phyloP scores from a whole-genome alignment of 78 protist genomes.

The Dictyostelium firmibasis region DNA sequence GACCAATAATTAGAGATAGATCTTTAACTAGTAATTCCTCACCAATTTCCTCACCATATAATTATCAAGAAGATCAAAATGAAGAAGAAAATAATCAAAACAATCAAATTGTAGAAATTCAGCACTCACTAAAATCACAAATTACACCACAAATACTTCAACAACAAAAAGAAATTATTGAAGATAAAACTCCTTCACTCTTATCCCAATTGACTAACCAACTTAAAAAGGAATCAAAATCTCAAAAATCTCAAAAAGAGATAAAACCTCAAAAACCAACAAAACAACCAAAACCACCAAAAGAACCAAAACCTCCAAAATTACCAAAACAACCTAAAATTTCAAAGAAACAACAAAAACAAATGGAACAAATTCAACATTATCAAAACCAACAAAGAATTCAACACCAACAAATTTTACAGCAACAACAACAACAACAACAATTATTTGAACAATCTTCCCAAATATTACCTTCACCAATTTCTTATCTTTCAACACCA shows the following conservation, averaged over 20 bases:
- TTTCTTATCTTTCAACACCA: neutral
- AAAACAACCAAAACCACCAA: neutral
- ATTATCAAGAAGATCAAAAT: neutral
- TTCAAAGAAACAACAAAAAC: conserved; percentile 2
- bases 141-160: conserved; percentile 1
- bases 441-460: neutral
- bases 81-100: neutral
- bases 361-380: neutral
- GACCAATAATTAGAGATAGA: neutral
- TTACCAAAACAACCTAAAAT: neutral
- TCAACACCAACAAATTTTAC: neutral
- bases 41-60: conserved; percentile 1
- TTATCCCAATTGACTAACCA: neutral
- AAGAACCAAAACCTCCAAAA: neutral
- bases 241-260: neutral
- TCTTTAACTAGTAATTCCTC: neutral
- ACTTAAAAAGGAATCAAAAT: neutral
- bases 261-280: neutral
- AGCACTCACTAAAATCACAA: neutral
- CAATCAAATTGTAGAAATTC: neutral
- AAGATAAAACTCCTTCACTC: neutral
- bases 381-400: conserved; percentile 5
- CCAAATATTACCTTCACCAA: neutral
- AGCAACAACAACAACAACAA: neutral
- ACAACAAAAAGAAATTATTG: neutral